Percentiles rank a stretch among this genome's conserved stretches.
phyloP scores from a whole-genome alignment of 306 rosid species.

The Nissolia schottii region DNA sequence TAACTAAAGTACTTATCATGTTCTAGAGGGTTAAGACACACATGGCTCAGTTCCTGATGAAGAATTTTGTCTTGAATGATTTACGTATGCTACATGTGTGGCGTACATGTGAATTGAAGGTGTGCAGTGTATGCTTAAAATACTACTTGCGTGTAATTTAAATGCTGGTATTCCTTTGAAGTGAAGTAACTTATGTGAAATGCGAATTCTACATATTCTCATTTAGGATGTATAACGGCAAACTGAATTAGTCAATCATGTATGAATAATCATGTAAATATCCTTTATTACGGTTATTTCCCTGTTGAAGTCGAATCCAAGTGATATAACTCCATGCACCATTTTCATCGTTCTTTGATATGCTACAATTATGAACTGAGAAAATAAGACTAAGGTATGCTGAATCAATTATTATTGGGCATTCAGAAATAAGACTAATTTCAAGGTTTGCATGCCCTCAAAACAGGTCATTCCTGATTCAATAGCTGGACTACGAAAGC shows the following conservation, averaged over 20 bases:
- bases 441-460: constrained; percentile 6
- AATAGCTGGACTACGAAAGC: constrained; percentile 34
- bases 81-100: too few relatives aligned
- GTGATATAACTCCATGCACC: background rate
- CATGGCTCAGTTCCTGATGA: background rate
- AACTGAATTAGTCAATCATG: background rate
- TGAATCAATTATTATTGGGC: background rate
- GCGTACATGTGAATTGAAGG: background rate
- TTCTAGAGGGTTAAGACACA: background rate
- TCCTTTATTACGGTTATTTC: background rate
- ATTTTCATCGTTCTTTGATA: background rate
- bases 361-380: background rate
- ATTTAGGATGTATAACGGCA: background rate
- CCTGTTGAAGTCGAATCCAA: background rate
- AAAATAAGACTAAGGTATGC: background rate
- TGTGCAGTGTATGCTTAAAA: background rate
- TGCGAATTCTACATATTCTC: background rate
- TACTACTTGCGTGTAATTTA: background rate
- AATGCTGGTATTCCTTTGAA: background rate
- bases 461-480: constrained; percentile 55
- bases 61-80: too few relatives aligned
- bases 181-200: background rate
- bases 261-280: background rate
- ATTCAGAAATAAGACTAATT: too few relatives aligned
- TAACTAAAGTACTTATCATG: background rate